phyloP scores from a whole-genome alignment of 805 yeast genomes.

The Lipomyces starkeyi region DNA sequence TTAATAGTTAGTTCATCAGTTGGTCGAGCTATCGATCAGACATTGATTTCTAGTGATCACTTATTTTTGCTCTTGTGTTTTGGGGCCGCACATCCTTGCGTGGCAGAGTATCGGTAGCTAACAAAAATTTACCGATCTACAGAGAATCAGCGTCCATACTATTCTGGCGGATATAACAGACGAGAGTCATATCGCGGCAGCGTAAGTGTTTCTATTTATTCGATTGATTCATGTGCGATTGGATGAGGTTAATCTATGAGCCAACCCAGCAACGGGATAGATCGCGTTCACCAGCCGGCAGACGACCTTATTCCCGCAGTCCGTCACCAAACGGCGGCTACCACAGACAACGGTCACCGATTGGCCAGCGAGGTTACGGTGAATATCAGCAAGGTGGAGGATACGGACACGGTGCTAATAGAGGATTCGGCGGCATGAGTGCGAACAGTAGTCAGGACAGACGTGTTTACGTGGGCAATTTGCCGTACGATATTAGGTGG shows the following conservation, averaged over 20 bases:
- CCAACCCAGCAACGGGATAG: slow-evolving; percentile 22
- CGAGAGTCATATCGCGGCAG: slow-evolving; percentile 19
- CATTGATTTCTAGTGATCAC: not conserved
- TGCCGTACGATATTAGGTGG: slow-evolving; percentile 50
- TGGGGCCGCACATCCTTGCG: not conserved
- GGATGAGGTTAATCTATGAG: not conserved
- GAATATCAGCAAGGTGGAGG: slow-evolving; percentile 14
- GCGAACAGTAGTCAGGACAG: slow-evolving; percentile 46
- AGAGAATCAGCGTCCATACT: slow-evolving; percentile 28
- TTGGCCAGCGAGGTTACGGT: not conserved
- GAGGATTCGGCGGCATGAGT: slow-evolving; percentile 12
- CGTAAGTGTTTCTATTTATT: not conserved
- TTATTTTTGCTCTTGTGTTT: not conserved
- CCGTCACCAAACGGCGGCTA: slow-evolving; percentile 24
- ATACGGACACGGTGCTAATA: slow-evolving; percentile 6
- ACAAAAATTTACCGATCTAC: slow-evolving; percentile 1
- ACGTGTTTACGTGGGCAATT: slow-evolving; percentile 53
- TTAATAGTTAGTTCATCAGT: not conserved
- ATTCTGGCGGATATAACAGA: slow-evolving; percentile 22
- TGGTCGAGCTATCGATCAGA: not conserved
- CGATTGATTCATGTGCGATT: not conserved
- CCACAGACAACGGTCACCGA: slow-evolving; percentile 25
- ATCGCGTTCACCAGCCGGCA: slow-evolving; percentile 23
- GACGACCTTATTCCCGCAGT: slow-evolving; percentile 19
- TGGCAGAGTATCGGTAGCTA: slow-evolving; percentile 3